A percentile compares a stretch with the other conserved stretches of the same genome.
These are phyloP conservation scores for Chamaenerion angustifolium DNA, from an alignment of 345 rosid genomes.

Conservation along the genomic window DNA sequence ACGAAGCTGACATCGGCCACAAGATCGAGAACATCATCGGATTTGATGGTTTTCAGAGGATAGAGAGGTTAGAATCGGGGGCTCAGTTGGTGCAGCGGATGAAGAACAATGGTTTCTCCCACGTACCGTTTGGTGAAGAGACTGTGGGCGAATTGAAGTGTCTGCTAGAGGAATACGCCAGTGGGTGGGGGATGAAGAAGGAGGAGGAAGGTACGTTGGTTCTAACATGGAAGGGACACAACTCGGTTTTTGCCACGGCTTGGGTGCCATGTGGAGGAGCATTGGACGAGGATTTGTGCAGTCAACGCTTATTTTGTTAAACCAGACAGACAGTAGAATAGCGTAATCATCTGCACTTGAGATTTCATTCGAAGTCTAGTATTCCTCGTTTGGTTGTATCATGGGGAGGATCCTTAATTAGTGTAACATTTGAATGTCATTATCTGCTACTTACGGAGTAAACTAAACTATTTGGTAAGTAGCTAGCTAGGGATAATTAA, in stretches of 20 bases:
- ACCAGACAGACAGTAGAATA: no score
- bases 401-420: no score
- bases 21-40: slow-evolving; percentile 46
- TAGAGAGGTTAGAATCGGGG: slow-evolving; percentile 43
- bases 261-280: slow-evolving; percentile 33
- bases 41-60: slow-evolving; percentile 35
- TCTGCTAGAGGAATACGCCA: slow-evolving; percentile 49
- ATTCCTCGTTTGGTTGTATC: no score
- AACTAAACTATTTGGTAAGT: no score
- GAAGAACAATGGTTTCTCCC: slow-evolving; percentile 28
- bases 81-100: slow-evolving; percentile 29
- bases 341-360: no score
- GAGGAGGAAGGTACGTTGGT: slow-evolving; percentile 45
- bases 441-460: no score
- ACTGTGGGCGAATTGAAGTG: slow-evolving; percentile 35
- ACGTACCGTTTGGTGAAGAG: slow-evolving; percentile 41
- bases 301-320: no score
- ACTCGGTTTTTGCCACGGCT: slow-evolving; percentile 49
- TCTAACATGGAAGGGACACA: slow-evolving; percentile 75
- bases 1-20: slow-evolving; percentile 48
- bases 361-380: no score
- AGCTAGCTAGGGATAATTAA: no score
- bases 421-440: no score
- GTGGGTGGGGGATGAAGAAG: slow-evolving; percentile 72
- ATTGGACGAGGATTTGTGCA: slow-evolving; percentile 3